These are phyloP conservation scores for Emmonsiellopsis sp. DNA, from an alignment of 2,329 filamentous ascomycete species.

Conservation along the genomic window DNA sequence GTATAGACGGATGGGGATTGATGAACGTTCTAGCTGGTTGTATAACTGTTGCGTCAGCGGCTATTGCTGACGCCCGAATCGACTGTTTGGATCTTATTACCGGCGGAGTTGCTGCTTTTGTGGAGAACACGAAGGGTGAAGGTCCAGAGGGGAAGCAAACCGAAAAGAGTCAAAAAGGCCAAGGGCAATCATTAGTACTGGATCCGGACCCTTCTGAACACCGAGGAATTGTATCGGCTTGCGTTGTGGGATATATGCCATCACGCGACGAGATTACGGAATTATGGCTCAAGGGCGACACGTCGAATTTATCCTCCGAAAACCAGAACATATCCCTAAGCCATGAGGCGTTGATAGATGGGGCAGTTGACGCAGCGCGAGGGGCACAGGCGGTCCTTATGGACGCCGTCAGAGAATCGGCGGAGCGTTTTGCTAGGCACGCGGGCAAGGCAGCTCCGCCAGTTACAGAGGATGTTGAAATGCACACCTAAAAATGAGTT, in stretches of 20 bases:
- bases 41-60: slow-evolving; percentile 87
- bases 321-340: slow-evolving; percentile 27
- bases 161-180: slow-evolving; percentile 21
- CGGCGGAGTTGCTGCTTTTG: slow-evolving; percentile 79
- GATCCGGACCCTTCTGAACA: slow-evolving; percentile 81
- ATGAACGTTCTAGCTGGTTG: slow-evolving; percentile 89
- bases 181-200: slow-evolving; percentile 42
- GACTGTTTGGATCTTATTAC: slow-evolving; percentile 88
- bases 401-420: slow-evolving; percentile 52
- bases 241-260: slow-evolving; percentile 83
- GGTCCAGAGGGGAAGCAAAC: slow-evolving; percentile 17
- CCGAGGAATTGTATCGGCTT: slow-evolving; percentile 66
- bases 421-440: slow-evolving; percentile 30
- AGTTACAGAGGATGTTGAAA: slow-evolving; percentile 16
- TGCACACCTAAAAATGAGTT: slow-evolving; percentile 19
- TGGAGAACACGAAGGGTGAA: slow-evolving; percentile 28
- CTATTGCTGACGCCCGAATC: slow-evolving; percentile 87
- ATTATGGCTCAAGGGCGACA: slow-evolving; percentile 80
- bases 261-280: slow-evolving; percentile 85
- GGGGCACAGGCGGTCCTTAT: slow-evolving; percentile 51
- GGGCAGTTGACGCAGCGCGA: slow-evolving; percentile 54
- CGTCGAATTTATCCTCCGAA: slow-evolving; percentile 24
- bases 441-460: neutral
- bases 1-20: slow-evolving; percentile 66
- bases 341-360: slow-evolving; percentile 50